These are phyloP conservation scores for Aspergillus caelatus DNA, from an alignment of 2,329 filamentous ascomycete genomes.

Conservation along the genomic window DNA sequence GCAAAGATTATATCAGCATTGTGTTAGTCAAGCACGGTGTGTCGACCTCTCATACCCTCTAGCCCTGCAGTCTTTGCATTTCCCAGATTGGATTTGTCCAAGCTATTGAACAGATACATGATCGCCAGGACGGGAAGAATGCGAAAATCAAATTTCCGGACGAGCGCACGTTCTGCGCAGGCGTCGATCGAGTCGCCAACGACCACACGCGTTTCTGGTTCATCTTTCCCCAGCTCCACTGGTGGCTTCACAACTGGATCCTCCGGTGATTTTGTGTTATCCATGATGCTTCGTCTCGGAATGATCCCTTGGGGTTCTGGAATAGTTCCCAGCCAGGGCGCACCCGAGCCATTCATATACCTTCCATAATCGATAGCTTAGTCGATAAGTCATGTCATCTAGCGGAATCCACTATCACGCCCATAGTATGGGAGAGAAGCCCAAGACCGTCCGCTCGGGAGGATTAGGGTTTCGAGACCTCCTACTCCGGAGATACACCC, in stretches of 20 bases:
- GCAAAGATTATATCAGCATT: background rate
- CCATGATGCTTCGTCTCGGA: background rate
- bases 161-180: constrained; percentile 45
- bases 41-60: constrained; percentile 15
- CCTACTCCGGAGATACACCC: background rate
- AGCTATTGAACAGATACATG: constrained; percentile 58
- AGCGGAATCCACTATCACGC: background rate
- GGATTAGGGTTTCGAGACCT: background rate
- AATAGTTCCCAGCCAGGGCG: background rate
- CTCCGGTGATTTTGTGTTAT: background rate
- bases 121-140: constrained; percentile 56
- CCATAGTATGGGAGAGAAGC: background rate
- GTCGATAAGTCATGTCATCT: background rate
- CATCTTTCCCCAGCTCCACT: background rate
- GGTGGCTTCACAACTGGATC: background rate
- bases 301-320: background rate
- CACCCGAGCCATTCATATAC: background rate
- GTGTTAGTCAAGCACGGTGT: no score
- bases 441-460: background rate
- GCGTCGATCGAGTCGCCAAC: constrained; percentile 33
- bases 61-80: constrained; percentile 32
- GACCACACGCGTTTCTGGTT: background rate
- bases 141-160: constrained; percentile 52
- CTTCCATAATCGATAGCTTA: background rate
- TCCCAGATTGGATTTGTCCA: constrained; percentile 46